phyloP scores from a whole-genome alignment of 805 yeast species.

The Candida railenensis region DNA sequence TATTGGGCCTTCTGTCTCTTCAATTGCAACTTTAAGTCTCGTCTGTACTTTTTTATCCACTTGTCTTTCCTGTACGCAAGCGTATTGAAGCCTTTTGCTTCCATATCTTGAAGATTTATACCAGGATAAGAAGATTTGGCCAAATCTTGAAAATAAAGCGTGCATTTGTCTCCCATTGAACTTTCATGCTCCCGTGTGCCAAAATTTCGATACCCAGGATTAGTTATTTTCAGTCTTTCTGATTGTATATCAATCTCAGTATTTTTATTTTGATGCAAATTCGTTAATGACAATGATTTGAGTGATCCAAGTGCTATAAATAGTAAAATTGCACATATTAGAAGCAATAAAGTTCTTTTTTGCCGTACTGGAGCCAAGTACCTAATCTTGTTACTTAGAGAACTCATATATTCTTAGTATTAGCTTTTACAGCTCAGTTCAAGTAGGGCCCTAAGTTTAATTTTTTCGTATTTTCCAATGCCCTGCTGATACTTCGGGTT shows the following conservation, averaged over 20 bases:
- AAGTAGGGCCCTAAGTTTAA: too few relatives aligned
- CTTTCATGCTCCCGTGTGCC: neutral
- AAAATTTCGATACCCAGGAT: neutral
- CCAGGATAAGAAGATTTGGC: conserved; percentile 6
- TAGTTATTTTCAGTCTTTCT: neutral
- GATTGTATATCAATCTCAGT: neutral
- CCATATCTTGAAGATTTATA: conserved; percentile 10
- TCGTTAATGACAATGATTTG: neutral
- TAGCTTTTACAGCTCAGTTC: neutral
- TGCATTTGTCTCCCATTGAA: conserved; percentile 11
- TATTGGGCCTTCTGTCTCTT: conserved; percentile 14
- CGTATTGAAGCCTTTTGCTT: conserved; percentile 14
- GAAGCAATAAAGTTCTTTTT: neutral
- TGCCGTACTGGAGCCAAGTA: neutral
- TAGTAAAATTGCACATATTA: neutral
- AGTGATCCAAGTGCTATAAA: neutral
- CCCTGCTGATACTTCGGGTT: too few relatives aligned
- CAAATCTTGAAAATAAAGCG: conserved; percentile 16
- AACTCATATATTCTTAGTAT: neutral
- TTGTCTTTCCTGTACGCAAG: conserved; percentile 22
- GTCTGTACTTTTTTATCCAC: conserved; percentile 19
- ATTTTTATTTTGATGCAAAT: neutral
- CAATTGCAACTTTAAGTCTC: conserved; percentile 13
- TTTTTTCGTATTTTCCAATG: too few relatives aligned
- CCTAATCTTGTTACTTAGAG: neutral